Evolutionary conservation across 768 basidiomycete genomes (phyloP).

Genomic region (Asterophora lycoperdoides): DNA sequence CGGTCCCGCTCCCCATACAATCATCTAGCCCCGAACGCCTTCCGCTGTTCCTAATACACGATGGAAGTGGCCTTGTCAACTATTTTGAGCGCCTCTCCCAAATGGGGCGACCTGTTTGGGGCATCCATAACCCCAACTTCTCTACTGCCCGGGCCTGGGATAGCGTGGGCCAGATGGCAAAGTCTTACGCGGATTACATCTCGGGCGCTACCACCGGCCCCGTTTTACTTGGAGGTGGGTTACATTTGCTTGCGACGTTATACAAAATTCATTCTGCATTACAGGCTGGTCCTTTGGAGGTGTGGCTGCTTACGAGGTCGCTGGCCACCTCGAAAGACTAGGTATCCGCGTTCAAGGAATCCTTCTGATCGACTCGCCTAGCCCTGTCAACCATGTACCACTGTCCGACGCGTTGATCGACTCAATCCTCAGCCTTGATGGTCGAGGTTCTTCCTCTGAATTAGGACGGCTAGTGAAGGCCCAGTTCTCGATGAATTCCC

Average conservation of each 20-base stretch:
- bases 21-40: slow-evolving; percentile 16
- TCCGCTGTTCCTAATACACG: slow-evolving; percentile 66
- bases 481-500: slow-evolving; percentile 48
- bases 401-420: slow-evolving; percentile 52
- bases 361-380: slow-evolving; percentile 64
- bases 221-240: slow-evolving; percentile 57
- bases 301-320: slow-evolving; percentile 63
- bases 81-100: slow-evolving; percentile 45
- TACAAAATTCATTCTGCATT: neutral
- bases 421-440: slow-evolving; percentile 33
- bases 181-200: slow-evolving; percentile 43
- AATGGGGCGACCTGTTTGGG: slow-evolving; percentile 55
- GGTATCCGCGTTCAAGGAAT: slow-evolving; percentile 50
- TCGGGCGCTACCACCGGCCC: slow-evolving; percentile 29
- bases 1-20: slow-evolving; percentile 35
- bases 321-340: slow-evolving; percentile 42
- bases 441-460: slow-evolving; percentile 24
- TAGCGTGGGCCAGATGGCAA: slow-evolving; percentile 48
- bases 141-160: slow-evolving; percentile 42
- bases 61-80: slow-evolving; percentile 61
- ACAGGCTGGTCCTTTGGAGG: slow-evolving; percentile 81
- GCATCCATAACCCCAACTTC: slow-evolving; percentile 54
- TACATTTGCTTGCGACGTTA: neutral
- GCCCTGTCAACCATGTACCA: slow-evolving; percentile 47
- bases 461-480: slow-evolving; percentile 34